Base-by-base conservation (phyloP, 306 rosid genomes). In the Quercus mongolica region DNA sequence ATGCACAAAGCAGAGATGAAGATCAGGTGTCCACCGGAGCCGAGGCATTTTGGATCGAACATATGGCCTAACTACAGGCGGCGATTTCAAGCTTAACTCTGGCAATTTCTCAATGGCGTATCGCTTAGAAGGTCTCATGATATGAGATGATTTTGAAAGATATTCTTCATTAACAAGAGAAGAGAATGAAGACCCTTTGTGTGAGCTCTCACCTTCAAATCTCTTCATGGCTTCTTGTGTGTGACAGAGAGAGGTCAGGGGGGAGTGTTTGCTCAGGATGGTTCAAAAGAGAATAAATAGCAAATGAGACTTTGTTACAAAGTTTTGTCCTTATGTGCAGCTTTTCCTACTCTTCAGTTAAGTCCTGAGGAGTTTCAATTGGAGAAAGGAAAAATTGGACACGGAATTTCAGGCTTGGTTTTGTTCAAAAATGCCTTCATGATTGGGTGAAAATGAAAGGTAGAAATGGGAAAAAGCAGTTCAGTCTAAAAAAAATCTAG, bases 1-100 rank as follows among this genome's bases (percentile, higher is more conserved):
- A 91, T 92, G 97, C 77, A 90, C 84, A 65, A 94, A 94, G 82
- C 90, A 82, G 30, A 82, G 92, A 83, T 94, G 99, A 69, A 94
- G 99, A 75, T 87, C 92, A 20, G 90, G 86, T 0, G 97, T 91
- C 99, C 99, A 94, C 51, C 95, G 90, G 79, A 94, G 90, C 55
- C 97, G 89, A 41, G 99, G 95, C 88, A 80, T 38, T 80, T 77
- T 90, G 0, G 97, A 92, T 26, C 97, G 92, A 73, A 81, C 81
- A 56, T 92, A 92, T 33, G 95, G 86, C 82, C 97, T 88, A 18
- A 86, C 88, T 68, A 17, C 57, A 1, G 90, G 78, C 0, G 86
- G 38, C 0, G 86, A 35, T 77, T 62, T 83, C 74, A 88, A 76
- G 79, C 49, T 81, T 44, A 74, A 69, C 65, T 85, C 88, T 28